Conservation (phyloP, 2,329 filamentous ascomycete species). For the Pestalotiopsis sp. region DNA sequence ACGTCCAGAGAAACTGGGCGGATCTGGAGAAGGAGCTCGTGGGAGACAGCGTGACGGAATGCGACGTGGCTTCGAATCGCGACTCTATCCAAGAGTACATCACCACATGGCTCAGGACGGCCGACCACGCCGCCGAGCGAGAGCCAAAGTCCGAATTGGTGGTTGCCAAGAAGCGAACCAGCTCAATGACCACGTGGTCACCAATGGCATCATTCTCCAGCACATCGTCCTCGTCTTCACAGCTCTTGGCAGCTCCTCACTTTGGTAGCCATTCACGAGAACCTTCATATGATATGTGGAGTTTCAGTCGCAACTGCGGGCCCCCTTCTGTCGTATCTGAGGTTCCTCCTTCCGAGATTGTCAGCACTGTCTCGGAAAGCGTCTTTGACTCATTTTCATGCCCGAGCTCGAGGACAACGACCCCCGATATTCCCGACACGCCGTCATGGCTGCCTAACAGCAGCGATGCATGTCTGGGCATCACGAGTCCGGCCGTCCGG, state of each 20-base stretch:
- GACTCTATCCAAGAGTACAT: conserved; percentile 4
- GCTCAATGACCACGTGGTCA: conserved; percentile 3
- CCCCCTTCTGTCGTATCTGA: not conserved
- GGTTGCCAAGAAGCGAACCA: not conserved
- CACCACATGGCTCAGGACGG: not conserved
- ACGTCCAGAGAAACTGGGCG: not conserved
- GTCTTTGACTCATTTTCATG: not conserved
- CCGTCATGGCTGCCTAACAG: not conserved
- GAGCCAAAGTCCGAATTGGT: not conserved
- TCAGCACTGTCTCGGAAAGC: not conserved
- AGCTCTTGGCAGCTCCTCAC: not conserved
- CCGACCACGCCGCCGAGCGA: not conserved
- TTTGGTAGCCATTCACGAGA: not conserved
- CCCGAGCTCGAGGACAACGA: not conserved
- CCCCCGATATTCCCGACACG: not conserved
- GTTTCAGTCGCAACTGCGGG: not conserved
- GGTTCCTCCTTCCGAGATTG: not conserved
- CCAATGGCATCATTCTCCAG: not conserved
- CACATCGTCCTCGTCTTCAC: not conserved
- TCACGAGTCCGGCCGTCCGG: not conserved
- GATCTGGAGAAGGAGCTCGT: conserved; percentile 4
- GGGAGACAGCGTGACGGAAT: conserved; percentile 1
- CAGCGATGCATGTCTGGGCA: not conserved
- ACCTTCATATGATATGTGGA: not conserved
- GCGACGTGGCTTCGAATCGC: conserved; percentile 3